A percentile compares a stretch with the other conserved stretches of the same genome.
phyloP scores from a whole-genome alignment of 139 green algal genomes.

The Volvox africanus region DNA sequence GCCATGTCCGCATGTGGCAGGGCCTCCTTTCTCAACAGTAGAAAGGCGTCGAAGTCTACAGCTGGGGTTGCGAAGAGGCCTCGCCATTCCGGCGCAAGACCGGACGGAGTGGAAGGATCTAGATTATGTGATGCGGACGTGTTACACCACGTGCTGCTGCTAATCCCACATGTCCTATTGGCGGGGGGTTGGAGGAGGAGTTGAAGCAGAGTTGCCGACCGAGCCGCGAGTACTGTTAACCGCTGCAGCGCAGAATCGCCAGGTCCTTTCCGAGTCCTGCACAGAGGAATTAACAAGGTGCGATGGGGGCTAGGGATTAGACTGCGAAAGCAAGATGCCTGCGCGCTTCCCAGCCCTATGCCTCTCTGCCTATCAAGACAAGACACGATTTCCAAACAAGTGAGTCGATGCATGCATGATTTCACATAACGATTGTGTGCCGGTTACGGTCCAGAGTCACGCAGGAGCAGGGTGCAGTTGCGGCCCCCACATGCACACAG shows the following conservation, averaged over 20 bases:
- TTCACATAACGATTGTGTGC: too few species aligned
- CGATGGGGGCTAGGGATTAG: too few species aligned
- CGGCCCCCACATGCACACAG: neutral
- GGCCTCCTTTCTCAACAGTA: conserved; percentile 74
- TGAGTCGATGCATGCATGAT: too few species aligned
- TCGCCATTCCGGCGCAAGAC: neutral
- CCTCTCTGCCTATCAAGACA: too few species aligned
- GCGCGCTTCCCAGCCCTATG: too few species aligned
- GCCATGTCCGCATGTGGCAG: conserved; percentile 56
- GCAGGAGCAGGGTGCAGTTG: neutral
- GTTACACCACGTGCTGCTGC: too few species aligned
- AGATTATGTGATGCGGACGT: neutral
- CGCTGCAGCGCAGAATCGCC: neutral
- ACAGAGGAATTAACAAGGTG: too few species aligned
- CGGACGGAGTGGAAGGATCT: neutral
- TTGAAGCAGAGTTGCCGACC: conserved; percentile 42
- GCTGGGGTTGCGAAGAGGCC: conserved; percentile 59
- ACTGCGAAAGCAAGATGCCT: too few species aligned
- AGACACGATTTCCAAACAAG: too few species aligned
- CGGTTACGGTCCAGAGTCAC: conserved; percentile 8
- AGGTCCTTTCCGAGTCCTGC: conserved; percentile 19
- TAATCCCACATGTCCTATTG: too few species aligned
- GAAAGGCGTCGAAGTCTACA: conserved; percentile 72
- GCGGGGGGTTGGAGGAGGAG: conserved; percentile 32
- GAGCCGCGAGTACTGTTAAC: neutral